Evolutionary conservation across 768 basidiomycete genomes (phyloP).

Genomic region (Fomitopsis serialis): DNA sequence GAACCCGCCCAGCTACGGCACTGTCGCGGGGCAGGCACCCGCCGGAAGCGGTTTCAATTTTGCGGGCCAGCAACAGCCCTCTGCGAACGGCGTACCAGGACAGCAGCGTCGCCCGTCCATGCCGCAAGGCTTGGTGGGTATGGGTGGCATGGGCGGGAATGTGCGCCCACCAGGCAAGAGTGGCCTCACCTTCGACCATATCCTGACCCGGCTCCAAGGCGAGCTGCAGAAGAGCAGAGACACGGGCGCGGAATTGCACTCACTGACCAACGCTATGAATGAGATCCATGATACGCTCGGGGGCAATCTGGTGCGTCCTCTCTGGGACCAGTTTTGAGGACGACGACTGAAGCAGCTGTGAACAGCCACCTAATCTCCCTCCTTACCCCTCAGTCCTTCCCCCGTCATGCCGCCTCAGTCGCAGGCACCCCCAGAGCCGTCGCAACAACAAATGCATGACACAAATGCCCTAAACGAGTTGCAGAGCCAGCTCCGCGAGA

Average conservation of each 20-base stretch:
- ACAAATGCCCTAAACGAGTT: conserved; percentile 52
- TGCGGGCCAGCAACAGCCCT: conserved; percentile 28
- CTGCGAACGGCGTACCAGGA: conserved; percentile 14
- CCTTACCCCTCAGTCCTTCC: conserved; percentile 64
- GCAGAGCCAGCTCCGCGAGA: conserved; percentile 79
- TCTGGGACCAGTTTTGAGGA: background rate
- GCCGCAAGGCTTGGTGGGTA: conserved; percentile 56
- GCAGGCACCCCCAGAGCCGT: conserved; percentile 9
- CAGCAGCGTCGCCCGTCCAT: conserved; percentile 51
- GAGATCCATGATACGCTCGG: conserved; percentile 93
- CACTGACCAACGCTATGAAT: conserved; percentile 70
- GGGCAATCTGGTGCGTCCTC: conserved; percentile 62
- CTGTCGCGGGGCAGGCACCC: conserved; percentile 28
- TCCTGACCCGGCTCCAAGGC: conserved; percentile 80
- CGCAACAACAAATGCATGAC: conserved; percentile 2
- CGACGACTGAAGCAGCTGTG: background rate
- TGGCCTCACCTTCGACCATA: conserved; percentile 89
- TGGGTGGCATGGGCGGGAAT: conserved; percentile 74
- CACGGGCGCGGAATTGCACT: conserved; percentile 81
- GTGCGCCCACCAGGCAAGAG: conserved; percentile 75
- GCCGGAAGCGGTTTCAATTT: conserved; percentile 39
- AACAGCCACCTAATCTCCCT: conserved; percentile 54
- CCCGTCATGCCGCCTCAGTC: conserved; percentile 40
- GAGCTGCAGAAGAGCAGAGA: conserved; percentile 96
- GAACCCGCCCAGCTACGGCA: conserved; percentile 26